A percentile compares a stretch with the other conserved stretches of the same genome.
phyloP scores from a whole-genome alignment of 225 moss, liverwort and hornwort species.

The Bryum argenteum region DNA sequence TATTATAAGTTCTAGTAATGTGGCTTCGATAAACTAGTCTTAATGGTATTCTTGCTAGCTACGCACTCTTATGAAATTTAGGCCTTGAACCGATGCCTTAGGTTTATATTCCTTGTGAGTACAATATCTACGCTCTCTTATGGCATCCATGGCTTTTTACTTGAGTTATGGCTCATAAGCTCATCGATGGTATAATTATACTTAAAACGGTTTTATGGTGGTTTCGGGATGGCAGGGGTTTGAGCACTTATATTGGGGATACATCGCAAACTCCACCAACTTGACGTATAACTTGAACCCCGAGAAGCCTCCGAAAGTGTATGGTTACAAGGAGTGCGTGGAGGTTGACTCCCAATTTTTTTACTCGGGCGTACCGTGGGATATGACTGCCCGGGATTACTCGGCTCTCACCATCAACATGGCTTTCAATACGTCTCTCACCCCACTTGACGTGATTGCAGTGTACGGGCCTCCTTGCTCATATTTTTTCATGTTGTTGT shows the following conservation, averaged over 20 bases:
- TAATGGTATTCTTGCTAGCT: no score
- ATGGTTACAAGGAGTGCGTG: conserved; percentile 46
- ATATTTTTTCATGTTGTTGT: no score
- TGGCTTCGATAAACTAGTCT: no score
- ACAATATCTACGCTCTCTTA: no score
- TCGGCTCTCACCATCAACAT: conserved; percentile 47
- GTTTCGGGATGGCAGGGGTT: conserved; percentile 28
- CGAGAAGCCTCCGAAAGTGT: conserved; percentile 39
- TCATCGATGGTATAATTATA: no score
- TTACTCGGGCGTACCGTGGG: conserved; percentile 53
- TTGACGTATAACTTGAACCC: conserved; percentile 31
- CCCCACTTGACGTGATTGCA: conserved; percentile 45
- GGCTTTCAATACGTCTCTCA: conserved; percentile 50
- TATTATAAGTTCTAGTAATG: no score
- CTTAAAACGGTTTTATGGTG: background rate
- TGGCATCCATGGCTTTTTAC: no score
- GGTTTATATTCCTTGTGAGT: no score
- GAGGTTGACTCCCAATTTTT: conserved; percentile 61
- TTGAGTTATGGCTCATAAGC: no score
- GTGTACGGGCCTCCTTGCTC: conserved; percentile 28
- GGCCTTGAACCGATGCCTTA: no score
- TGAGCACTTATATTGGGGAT: conserved; percentile 36
- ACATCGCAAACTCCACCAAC: conserved; percentile 33
- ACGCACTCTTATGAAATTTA: no score
- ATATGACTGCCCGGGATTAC: conserved; percentile 57